Base-by-base conservation (phyloP, 768 basidiomycete species). In the Pleurotus tuber-regium region DNA sequence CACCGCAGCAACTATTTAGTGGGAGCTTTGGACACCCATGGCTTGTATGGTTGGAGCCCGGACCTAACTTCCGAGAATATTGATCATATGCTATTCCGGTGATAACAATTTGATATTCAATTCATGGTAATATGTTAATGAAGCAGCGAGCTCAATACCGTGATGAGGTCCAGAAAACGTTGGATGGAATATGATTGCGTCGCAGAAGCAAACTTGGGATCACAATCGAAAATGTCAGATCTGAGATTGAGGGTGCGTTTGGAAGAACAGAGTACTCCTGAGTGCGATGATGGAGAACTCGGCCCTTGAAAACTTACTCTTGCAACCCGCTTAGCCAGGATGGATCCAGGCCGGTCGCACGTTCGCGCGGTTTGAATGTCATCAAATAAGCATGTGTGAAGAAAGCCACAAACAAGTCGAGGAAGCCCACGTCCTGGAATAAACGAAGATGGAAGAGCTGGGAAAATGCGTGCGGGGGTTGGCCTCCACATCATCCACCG, bases 351-450 rank as follows among this genome's bases (percentile, higher is more conserved):
- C 23, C 43, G 26, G 43, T 35, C 10, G 7, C n/a, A 19, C 35
- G 35, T 48, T 48, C 46, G 46, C 46, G 46, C 46, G 30, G 46
- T 48, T 48, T 48, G 46, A 48, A 48, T 48, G 10, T 31, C 31
- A 11, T 16, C 18, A 35, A 48, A 48, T 48, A 48, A 35, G 46
- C 46, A 31, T 48, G 46, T 48, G 46, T 18, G 43, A 46, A 46
- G 43, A 26, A 26, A 8, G 42, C n/a, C n/a, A n/a, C 19, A 24
- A 26, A 35, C 11, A 35, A 43, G 42, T 21, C 24, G 18, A 21
- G 42, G 25, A 23, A 14, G 21, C 12, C 35, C 35, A 16, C 35
- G 21, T 38, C 35, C 35, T 16, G 21, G n/a, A 38, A 38, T 38
- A 38, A 38, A 38, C 35, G 35, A 16, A n/a, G 35, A 19, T 38